phyloP scores from a whole-genome alignment of 176 grass and related monocot species.

The Melocanna baccifera region DNA sequence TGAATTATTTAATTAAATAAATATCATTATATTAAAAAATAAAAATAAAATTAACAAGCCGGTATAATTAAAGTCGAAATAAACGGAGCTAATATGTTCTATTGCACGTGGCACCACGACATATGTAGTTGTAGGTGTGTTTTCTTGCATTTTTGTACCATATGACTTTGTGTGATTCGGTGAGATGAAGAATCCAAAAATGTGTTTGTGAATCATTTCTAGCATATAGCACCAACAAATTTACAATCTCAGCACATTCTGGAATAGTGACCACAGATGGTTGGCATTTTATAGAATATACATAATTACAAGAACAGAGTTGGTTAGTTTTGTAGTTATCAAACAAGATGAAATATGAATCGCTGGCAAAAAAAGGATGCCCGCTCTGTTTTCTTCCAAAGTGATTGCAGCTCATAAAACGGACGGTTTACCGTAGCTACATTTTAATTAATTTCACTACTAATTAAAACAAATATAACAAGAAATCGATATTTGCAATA shows the following conservation, averaged over 20 bases:
- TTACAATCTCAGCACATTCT: not conserved
- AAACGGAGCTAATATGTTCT: too few species aligned
- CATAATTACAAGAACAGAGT: not conserved
- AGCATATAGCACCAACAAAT: not conserved
- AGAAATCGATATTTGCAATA: not conserved
- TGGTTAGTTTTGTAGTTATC: conserved; percentile 6
- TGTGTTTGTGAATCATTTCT: not conserved
- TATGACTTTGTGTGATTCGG: not conserved
- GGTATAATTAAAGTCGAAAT: too few species aligned
- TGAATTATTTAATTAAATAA: too few species aligned
- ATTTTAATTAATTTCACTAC: not conserved
- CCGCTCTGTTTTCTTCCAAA: not conserved
- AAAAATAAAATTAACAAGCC: too few species aligned
- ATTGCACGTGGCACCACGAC: not conserved
- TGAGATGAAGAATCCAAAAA: too few species aligned
- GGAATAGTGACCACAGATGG: not conserved
- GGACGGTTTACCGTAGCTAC: not conserved
- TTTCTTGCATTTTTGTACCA: not conserved
- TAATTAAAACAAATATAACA: not conserved
- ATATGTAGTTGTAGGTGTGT: too few species aligned
- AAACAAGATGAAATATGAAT: not conserved
- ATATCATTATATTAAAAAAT: too few species aligned
- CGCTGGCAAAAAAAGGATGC: not conserved
- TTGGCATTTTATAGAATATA: not conserved
- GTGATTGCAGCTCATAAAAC: not conserved